Percentiles rank a stretch among this genome's conserved stretches.
Evolutionary conservation across 208 protist species (phyloP).

Genomic region (Trypanosoma conorhini): DNA sequence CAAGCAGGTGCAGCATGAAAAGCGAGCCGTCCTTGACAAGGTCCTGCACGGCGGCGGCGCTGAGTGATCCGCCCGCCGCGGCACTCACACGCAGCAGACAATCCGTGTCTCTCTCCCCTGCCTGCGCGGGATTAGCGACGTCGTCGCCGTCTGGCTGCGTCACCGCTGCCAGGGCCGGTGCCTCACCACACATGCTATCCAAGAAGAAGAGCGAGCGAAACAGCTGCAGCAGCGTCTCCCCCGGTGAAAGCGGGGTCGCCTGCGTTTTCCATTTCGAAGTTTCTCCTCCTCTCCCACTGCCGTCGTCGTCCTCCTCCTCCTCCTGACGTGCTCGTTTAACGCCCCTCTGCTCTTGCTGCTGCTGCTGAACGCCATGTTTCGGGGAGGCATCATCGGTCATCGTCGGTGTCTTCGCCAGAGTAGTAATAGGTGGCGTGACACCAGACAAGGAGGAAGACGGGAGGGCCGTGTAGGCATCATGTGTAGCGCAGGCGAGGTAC

Average conservation of each 20-base stretch:
- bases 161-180: not conserved
- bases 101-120: not conserved
- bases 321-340: constrained; percentile 10
- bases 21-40: constrained; percentile 52
- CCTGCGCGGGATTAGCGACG: not conserved
- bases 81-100: not conserved
- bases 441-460: constrained; percentile 2
- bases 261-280: not conserved
- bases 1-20: constrained; percentile 67
- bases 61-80: constrained; percentile 14
- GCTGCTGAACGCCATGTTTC: not conserved
- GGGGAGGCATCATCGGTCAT: not conserved
- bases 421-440: not conserved
- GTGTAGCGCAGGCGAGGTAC: constrained; percentile 52
- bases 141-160: not conserved
- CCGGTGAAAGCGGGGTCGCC: not conserved
- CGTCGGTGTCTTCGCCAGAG: not conserved
- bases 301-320: not conserved
- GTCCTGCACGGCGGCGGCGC: constrained; percentile 38
- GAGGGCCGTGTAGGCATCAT: constrained; percentile 33
- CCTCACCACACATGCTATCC: not conserved
- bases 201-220: constrained; percentile 32
- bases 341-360: not conserved
- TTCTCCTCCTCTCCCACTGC: not conserved
- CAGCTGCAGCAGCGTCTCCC: constrained; percentile 9